Evolutionary conservation across 2,329 filamentous ascomycete species (phyloP), one percentile per base, ranked within the genome.

Genomic region (Sclerotinia spermophila): DNA sequence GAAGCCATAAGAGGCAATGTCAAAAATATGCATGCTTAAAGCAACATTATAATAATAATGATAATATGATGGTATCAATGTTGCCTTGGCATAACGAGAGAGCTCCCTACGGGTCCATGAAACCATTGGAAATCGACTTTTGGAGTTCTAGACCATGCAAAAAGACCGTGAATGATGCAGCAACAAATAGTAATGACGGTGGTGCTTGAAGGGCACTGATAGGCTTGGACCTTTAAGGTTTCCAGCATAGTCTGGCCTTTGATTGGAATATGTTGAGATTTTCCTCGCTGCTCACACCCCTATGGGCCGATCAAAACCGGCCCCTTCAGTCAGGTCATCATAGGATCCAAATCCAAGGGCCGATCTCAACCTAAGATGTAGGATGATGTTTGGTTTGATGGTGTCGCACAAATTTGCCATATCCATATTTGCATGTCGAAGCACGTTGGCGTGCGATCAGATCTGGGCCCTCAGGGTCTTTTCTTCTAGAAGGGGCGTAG

Each of bases 1-100:
- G 33, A 40, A 48, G 60, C 8, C 44, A 33, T n/a, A 33, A 48
- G 60, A 48, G 60, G 42, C 7, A 48, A 62, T 33, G 3, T 45
- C n/a, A 7, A 27, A 38, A 51, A 21, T 51, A 38, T 51, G 15
- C 24, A 27, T 38, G 44, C 21, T 51, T 51, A 24, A 48, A 38
- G 30, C 35, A 64, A 64, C n/a, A n/a, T n/a, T n/a, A n/a, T 19
- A 19, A 38, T 48, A 45, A 64, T 27, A 13, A 51, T 38, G 33
- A 51, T 65, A 44, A 40, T 51, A 51, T 65, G 61, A 40, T 27
- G 33, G 61, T 40, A 17, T 27, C 24, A 65, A 65, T 65, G 27
- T 40, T 5, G 24, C 33, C n/a, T 65, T 48, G 33, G 61, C 24
- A 38, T 51, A 21, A 8, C 15, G 44, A 65, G 13, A 38, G 61